Base-by-base conservation (phyloP, 2,329 filamentous ascomycete species). In the Aspergillus flavus region DNA sequence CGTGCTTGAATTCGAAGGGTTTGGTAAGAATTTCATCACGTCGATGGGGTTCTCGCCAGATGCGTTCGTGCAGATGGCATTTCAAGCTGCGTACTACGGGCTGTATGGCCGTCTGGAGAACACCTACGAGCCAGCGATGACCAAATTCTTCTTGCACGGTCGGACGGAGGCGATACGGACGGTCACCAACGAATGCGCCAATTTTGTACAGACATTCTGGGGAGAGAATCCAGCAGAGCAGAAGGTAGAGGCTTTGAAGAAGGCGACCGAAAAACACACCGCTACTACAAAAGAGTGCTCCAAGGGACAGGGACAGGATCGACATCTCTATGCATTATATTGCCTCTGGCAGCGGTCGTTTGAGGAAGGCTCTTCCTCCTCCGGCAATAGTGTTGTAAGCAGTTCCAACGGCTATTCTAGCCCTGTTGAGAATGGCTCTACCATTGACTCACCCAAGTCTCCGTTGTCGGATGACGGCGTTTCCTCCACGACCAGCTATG, bases 51-150 rank as follows among this genome's bases (percentile, higher is more conserved):
- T 98, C 79, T 98, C 94, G 0, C 94, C 95, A 0, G 95, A 98
- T 76, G 95, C 95, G 0, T 99, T 97, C 75, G 92, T 99, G 23
- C 95, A 99, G 78, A 98, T 99, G 94, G 95, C 95, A 0, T 97
- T 97, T 81, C 95, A 99, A 78, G 94, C 94, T 5, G 94, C 95
- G 1, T 98, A 99, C 82, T 99, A 97, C 73, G 95, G 95, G 2
- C 85, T 99, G 9, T 99, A 98, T 71, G 95, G 95, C 3, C 89
- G 93, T 5, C 88, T 97, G 1, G 95, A 98, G 78, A 96, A 93
- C 75, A 95, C 94, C 0, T 99, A 99, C 76, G 95, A 99, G 78
- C 95, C 95, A 9, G 94, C 95, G 48, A 98, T 99, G 95, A 99
- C 95, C 58, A 99, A 99, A 78, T 83, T 91, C 63, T 99, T 88